These are phyloP conservation scores for Leptographium flavum DNA, from an alignment of 2,329 filamentous ascomycete genomes.

Conservation along the genomic window DNA sequence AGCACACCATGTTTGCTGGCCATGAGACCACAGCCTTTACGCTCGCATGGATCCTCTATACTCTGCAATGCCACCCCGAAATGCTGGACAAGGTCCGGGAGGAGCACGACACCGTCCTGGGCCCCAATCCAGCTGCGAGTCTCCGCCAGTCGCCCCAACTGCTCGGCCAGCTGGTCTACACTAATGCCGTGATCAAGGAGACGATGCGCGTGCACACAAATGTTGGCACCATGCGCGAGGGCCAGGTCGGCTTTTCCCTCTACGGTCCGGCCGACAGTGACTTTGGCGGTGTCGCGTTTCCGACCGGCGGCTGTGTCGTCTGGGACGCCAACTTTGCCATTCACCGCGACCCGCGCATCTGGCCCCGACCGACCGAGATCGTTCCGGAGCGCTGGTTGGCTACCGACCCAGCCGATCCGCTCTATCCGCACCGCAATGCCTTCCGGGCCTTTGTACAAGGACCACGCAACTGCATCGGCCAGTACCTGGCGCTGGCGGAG, in stretches of 20 bases:
- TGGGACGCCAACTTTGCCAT: conserved; percentile 23
- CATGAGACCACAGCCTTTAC: conserved; percentile 24
- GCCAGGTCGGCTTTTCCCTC: conserved; percentile 22
- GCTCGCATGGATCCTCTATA: conserved; percentile 17
- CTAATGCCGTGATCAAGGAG: conserved; percentile 40
- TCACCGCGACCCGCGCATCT: conserved; percentile 25
- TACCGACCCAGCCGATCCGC: conserved; percentile 18
- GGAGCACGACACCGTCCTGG: conserved; percentile 37
- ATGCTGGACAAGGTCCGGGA: conserved; percentile 16
- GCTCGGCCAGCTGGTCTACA: conserved; percentile 37
- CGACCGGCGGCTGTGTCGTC: conserved; percentile 29
- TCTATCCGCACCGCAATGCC: conserved; percentile 26
- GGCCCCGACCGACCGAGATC: conserved; percentile 28
- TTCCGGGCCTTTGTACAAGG: conserved; percentile 43
- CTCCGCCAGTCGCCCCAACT: conserved; percentile 27
- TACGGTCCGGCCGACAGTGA: conserved; percentile 18
- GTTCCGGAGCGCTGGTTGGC: conserved; percentile 32
- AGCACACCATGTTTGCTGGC: conserved; percentile 23
- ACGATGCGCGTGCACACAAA: conserved; percentile 37
- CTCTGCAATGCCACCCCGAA: conserved; percentile 17
- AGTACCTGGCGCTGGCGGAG: conserved; percentile 16
- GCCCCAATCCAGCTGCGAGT: conserved; percentile 20
- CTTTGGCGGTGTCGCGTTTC: conserved; percentile 25
- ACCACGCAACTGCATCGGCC: conserved; percentile 39
- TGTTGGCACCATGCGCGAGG: conserved; percentile 28